phyloP scores from a whole-genome alignment of 345 rosid genomes.

The Heritiera fomes region DNA sequence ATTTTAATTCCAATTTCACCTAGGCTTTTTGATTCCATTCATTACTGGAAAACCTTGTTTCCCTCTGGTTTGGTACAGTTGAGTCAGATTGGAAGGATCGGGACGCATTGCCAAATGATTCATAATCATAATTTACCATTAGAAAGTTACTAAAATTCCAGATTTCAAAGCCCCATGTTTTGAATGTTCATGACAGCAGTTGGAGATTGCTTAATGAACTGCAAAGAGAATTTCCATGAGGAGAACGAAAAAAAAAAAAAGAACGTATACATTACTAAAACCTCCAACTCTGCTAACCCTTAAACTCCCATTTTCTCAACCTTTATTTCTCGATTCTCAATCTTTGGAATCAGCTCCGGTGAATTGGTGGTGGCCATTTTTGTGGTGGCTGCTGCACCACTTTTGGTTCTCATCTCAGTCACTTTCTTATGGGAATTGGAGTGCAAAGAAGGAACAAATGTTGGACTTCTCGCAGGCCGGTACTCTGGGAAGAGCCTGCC shows the following conservation, averaged over 20 bases:
- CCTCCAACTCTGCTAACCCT: conserved; percentile 36
- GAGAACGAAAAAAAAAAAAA: conserved; percentile 19
- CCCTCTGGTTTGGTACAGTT: conserved; percentile 34
- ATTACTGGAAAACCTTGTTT: not conserved
- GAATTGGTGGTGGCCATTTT: conserved; percentile 25
- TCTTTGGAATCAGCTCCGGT: conserved; percentile 49
- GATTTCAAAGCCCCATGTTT: not conserved
- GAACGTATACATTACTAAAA: conserved; percentile 36
- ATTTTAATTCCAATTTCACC: no score
- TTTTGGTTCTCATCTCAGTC: conserved; percentile 79
- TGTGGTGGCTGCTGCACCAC: conserved; percentile 12
- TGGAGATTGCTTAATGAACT: conserved; percentile 27
- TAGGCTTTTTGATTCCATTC: not conserved
- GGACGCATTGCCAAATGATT: conserved; percentile 40
- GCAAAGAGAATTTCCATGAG: conserved; percentile 58
- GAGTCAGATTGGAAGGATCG: conserved; percentile 31
- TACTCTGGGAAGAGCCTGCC: conserved; percentile 97
- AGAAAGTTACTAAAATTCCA: not conserved
- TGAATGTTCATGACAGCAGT: not conserved
- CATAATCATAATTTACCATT: not conserved
- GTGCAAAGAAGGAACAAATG: conserved; percentile 80
- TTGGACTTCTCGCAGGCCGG: conserved; percentile 97
- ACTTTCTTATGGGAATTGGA: conserved; percentile 98
- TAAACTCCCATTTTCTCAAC: conserved; percentile 31
- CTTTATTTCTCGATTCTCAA: conserved; percentile 23